A percentile compares a stretch with the other conserved stretches of the same genome.
These are phyloP conservation scores for Cercospora brassicicola DNA, from an alignment of 2,329 filamentous ascomycete species.

Conservation along the genomic window DNA sequence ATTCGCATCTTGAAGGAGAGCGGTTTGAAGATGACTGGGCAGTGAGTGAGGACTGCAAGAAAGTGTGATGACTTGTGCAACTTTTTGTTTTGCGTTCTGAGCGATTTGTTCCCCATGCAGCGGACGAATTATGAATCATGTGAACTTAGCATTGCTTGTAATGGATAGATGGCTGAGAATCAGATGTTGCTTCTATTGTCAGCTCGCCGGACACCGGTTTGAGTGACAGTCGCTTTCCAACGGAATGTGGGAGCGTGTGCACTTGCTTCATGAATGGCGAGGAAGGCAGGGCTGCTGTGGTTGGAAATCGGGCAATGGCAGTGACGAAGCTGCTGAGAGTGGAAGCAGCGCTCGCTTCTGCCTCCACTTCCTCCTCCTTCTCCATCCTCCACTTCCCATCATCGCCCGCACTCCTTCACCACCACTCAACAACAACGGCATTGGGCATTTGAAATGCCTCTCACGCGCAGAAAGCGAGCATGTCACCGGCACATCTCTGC, in stretches of 20 bases:
- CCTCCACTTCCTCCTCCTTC: not conserved
- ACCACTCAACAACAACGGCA: not conserved
- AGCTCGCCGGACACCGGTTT: not conserved
- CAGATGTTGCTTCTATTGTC: not conserved
- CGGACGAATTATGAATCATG: not conserved
- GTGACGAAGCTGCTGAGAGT: not conserved
- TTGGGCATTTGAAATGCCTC: not conserved
- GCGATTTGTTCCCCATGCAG: not conserved
- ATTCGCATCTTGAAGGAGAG: conserved; percentile 65
- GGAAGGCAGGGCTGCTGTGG: not conserved
- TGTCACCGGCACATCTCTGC: not conserved
- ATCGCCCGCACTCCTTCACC: not conserved
- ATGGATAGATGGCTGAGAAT: not conserved
- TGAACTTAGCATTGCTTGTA: not conserved
- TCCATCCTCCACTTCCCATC: not conserved
- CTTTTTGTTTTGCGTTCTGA: not conserved
- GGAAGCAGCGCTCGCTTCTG: not conserved
- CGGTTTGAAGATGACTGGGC: conserved; percentile 21
- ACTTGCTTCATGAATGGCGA: not conserved
- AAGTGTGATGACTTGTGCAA: not conserved
- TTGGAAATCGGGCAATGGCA: not conserved
- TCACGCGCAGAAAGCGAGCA: not conserved
- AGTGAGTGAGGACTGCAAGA: not conserved
- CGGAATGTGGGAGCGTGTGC: not conserved
- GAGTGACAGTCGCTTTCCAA: not conserved